Conservation (phyloP, 139 green algal genomes). For the Chlamydomonas applanata region DNA sequence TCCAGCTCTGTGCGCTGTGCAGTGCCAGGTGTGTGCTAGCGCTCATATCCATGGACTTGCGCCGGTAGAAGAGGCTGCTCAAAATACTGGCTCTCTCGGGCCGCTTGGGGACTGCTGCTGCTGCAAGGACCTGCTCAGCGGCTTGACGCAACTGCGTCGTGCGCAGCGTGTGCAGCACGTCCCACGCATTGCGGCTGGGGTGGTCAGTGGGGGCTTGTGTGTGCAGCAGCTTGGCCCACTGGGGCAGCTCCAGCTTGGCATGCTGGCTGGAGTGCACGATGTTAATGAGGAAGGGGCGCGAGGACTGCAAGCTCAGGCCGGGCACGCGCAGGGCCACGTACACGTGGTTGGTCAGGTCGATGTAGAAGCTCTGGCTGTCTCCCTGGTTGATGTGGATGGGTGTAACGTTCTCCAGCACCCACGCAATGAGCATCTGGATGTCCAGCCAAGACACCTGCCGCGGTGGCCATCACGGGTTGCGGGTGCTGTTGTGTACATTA, state of each 20-base stretch:
- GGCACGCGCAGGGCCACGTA: constrained; percentile 56
- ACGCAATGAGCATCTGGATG: constrained; percentile 12
- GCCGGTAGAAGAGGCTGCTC: no score
- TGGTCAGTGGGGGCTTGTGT: no score
- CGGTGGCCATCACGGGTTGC: no score
- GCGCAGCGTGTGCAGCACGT: constrained; percentile 5
- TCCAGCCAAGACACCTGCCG: constrained; percentile 30
- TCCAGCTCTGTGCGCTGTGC: not conserved
- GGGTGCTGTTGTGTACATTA: no score
- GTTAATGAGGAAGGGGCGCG: not conserved
- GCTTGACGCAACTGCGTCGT: not conserved
- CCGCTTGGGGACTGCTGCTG: not conserved
- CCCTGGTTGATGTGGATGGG: constrained; percentile 13
- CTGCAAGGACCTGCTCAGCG: not conserved
- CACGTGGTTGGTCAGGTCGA: constrained; percentile 57
- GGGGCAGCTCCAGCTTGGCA: constrained; percentile 8
- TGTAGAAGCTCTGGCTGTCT: constrained; percentile 46
- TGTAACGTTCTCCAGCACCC: constrained; percentile 19
- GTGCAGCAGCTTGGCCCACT: not conserved
- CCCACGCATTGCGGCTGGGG: not conserved
- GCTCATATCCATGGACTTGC: not conserved
- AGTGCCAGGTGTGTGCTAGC: not conserved
- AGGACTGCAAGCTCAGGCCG: constrained; percentile 43
- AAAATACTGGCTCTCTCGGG: not conserved
- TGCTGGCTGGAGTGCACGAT: not conserved